Evolutionary conservation across 164 flowering plant species (phyloP).

Genomic region (Stephania cephalantha): DNA sequence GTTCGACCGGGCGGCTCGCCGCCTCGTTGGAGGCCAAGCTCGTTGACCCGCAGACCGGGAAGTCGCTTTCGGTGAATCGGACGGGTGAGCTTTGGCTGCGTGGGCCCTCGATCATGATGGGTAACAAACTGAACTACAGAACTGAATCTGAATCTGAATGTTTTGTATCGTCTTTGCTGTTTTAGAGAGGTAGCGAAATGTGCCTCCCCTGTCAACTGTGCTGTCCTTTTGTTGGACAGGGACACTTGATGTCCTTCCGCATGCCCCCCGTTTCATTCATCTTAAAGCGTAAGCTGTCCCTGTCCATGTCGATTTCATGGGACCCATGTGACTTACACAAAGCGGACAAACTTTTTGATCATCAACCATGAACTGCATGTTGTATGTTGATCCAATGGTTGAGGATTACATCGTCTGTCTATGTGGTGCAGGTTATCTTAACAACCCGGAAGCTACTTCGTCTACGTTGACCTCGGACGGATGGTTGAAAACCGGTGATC

Average conservation of each 20-base stretch:
- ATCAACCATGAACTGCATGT: too few species aligned
- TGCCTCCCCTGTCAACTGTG: not conserved
- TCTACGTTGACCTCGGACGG: slow-evolving; percentile 64
- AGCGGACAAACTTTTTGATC: too few species aligned
- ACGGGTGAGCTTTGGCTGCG: slow-evolving; percentile 95
- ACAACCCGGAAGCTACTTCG: slow-evolving; percentile 65
- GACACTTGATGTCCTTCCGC: too few species aligned
- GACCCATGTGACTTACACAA: too few species aligned
- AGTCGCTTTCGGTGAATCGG: slow-evolving; percentile 40
- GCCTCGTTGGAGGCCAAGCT: slow-evolving; percentile 69
- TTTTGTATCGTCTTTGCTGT: not conserved
- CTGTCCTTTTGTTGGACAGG: too few species aligned
- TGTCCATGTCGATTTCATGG: too few species aligned
- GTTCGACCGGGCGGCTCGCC: slow-evolving; percentile 74
- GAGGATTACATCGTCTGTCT: not conserved
- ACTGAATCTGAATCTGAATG: not conserved
- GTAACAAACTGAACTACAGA: slow-evolving; percentile 24
- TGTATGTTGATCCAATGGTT: too few species aligned
- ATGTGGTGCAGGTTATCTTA: slow-evolving; percentile 56
- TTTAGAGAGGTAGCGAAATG: not conserved
- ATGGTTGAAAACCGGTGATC: slow-evolving; percentile 87
- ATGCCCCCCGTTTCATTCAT: too few species aligned
- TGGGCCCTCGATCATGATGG: slow-evolving; percentile 82
- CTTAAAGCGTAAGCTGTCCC: too few species aligned
- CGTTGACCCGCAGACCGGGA: slow-evolving; percentile 66